phyloP scores from a whole-genome alignment of 202 grass and related monocot species.

The Musa balbisiana region DNA sequence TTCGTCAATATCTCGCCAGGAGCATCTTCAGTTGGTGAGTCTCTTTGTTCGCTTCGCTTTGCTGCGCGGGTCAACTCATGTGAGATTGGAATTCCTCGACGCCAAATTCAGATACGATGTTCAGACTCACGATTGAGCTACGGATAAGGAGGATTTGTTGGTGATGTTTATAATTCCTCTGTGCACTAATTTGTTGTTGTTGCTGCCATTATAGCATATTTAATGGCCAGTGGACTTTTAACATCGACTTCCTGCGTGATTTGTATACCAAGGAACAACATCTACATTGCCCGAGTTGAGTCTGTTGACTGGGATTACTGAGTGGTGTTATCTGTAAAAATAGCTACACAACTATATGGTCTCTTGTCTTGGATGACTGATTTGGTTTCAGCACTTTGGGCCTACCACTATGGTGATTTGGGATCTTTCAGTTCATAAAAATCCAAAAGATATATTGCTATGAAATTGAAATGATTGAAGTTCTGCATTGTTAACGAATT shows the following conservation, averaged over 20 bases:
- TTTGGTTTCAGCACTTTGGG: too few relatives aligned
- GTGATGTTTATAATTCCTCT: background rate
- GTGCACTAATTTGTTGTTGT: background rate
- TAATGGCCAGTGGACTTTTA: background rate
- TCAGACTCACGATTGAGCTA: slow-evolving; percentile 29
- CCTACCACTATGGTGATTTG: too few relatives aligned
- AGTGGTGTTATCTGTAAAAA: too few relatives aligned
- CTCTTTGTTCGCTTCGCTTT: slow-evolving; percentile 72
- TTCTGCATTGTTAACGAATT: too few relatives aligned
- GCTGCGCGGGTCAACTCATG: slow-evolving; percentile 88
- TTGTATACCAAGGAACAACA: too few relatives aligned
- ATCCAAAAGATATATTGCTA: too few relatives aligned
- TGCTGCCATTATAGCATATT: background rate
- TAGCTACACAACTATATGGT: too few relatives aligned
- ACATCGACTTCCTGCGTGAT: background rate
- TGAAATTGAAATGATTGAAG: too few relatives aligned
- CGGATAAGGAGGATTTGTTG: slow-evolving; percentile 17
- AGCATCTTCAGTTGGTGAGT: slow-evolving; percentile 49
- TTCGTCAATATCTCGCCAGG: slow-evolving; percentile 93
- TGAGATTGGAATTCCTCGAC: slow-evolving; percentile 69
- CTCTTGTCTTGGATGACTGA: too few relatives aligned
- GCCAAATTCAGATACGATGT: slow-evolving; percentile 45
- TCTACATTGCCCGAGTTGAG: too few relatives aligned
- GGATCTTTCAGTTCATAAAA: too few relatives aligned
- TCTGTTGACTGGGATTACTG: too few relatives aligned